Percentiles rank a stretch among this genome's conserved stretches.
Evolutionary conservation across 192 early-diverging fungal genomes (phyloP).

Genomic region (Dispira simplex): DNA sequence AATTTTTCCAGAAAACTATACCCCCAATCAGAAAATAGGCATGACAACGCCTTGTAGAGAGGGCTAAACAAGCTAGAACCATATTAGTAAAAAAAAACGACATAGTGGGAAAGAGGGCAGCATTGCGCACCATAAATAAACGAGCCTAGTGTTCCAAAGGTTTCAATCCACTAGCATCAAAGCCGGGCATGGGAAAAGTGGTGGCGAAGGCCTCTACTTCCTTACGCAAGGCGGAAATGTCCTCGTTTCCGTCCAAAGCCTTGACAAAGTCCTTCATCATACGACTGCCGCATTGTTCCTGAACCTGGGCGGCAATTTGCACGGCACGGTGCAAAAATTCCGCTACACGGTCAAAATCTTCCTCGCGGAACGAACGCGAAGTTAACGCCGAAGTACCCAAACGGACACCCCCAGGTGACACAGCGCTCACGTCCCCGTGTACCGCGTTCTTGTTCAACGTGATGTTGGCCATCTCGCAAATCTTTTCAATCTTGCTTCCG

Average conservation of each 20-base stretch:
- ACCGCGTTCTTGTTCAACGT: conserved; percentile 99
- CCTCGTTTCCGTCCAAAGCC: conserved; percentile 55
- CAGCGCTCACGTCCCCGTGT: conserved; percentile 87
- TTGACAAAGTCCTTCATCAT: conserved; percentile 97
- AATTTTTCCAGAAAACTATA: too few species aligned
- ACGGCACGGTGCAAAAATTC: conserved; percentile 93
- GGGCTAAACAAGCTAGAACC: too few species aligned
- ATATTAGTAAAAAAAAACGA: too few species aligned
- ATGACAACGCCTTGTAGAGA: too few species aligned
- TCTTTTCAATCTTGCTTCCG: conserved; percentile 97
- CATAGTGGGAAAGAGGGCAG: too few species aligned
- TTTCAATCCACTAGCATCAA: conserved; percentile 27
- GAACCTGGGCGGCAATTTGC: conserved; percentile 75
- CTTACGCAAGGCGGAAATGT: conserved; percentile 65
- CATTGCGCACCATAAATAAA: background rate
- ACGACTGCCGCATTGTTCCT: conserved; percentile 73
- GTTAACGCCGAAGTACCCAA: conserved; percentile 92
- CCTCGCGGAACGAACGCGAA: conserved; percentile 89
- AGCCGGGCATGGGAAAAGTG: conserved; percentile 97
- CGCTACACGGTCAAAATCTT: conserved; percentile 91
- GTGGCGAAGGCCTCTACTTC: conserved; percentile 89
- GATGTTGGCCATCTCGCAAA: conserved; percentile 95
- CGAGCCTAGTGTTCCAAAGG: conserved; percentile 8
- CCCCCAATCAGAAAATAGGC: too few species aligned
- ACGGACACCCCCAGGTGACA: conserved; percentile 96